Evolutionary conservation across 768 basidiomycete genomes (phyloP).

Genomic region (Fistulinella prunicolor): DNA sequence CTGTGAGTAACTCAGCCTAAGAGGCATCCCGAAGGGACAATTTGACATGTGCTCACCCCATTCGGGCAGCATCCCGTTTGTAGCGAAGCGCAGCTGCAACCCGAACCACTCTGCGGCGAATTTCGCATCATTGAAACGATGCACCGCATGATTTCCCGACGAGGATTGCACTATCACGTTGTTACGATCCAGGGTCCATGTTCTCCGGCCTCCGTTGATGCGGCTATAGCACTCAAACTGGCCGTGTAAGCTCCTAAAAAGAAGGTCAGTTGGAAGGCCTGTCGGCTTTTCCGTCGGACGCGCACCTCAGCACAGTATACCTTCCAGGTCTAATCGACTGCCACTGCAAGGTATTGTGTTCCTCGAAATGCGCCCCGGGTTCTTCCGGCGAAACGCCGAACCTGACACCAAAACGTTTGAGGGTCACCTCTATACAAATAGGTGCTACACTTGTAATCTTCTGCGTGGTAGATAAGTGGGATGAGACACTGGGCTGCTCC

Average conservation of each 20-base stretch:
- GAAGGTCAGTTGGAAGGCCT: not conserved
- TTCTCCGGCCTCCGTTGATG: not conserved
- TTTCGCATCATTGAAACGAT: not conserved
- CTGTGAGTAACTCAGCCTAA: not conserved
- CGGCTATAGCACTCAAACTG: not conserved
- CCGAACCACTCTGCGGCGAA: constrained; percentile 5
- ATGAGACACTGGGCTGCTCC: not conserved
- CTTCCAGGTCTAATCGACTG: not conserved
- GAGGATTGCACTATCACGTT: not conserved
- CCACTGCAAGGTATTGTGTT: not conserved
- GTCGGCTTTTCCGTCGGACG: not conserved
- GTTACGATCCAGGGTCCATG: constrained; percentile 1
- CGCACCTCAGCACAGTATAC: not conserved
- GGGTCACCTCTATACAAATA: not conserved
- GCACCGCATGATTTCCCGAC: not conserved
- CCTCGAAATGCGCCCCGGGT: constrained; percentile 1
- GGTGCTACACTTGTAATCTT: not conserved
- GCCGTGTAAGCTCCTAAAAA: not conserved
- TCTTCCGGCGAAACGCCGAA: not conserved
- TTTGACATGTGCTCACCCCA: not conserved
- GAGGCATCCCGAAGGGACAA: no score
- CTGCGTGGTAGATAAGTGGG: not conserved
- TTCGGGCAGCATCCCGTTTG: not conserved
- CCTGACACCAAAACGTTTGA: not conserved
- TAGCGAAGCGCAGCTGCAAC: constrained; percentile 2